Evolutionary conservation across 1,284 basidiomycete species (phyloP), one percentile per base, ranked within the genome.

Genomic region (Heliocybe sulcata): DNA sequence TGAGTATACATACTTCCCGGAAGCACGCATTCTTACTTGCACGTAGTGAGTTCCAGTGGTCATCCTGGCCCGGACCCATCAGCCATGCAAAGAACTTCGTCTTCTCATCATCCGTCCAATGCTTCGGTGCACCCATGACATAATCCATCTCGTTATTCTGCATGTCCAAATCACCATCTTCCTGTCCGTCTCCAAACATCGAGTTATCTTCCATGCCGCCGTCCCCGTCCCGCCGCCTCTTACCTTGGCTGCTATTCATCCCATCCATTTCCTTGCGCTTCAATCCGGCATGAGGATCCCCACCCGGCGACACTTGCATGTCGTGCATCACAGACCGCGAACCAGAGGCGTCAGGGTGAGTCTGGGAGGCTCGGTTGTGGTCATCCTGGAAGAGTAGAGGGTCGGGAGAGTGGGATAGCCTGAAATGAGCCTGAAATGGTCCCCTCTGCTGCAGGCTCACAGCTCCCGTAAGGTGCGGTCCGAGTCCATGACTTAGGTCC

Each of bases 51-150:
- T 81, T 84, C 82, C 87, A 89, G 58, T 87, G 83, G 16, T 86
- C 83, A 63, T 90, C 85, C 61, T 82, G 77, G n/a, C 74, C 74
- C 12, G 68, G 68, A 16, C 78, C 83, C 79, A 89, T 84, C 53
- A 90, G 76, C 87, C 87, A 89, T 33, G 70, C 77, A 66, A 89
- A 89, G 48, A 89, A 70, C 58, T 77, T 81, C 4, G 82, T 77
- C 68, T 87, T 89, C 65, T 89, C 87, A 14, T 86, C 84, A 64
- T 89, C 87, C 0, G 85, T 85, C 86, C 87, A 89, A 61, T 89
- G 86, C 60, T 89, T 87, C 2, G 86, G 52, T 6, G 27, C 52
- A 23, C 52, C 84, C 47, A 49, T 8, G 6, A 20, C 47, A 22
- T 25, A 49, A 12, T 49, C 47, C n/a, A 47, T 9, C 22, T 49